Evolutionary conservation across 805 yeast genomes (phyloP), one percentile per base, ranked within the genome.

Genomic region (Zygosaccharomyces bailii): DNA sequence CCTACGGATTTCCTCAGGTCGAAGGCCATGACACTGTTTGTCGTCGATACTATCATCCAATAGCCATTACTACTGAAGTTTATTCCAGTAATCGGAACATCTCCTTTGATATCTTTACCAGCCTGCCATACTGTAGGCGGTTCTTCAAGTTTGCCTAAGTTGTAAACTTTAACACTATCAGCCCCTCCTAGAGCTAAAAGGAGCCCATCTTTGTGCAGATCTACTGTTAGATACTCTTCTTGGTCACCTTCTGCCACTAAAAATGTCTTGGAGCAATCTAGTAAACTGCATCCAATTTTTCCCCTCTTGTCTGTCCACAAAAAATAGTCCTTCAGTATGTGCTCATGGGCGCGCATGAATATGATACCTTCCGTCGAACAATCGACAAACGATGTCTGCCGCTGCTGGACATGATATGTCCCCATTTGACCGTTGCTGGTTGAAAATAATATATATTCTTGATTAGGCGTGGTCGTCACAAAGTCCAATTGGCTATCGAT

Each of bases 171-270:
- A 14, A 59, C 30, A n/a, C 40, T 35, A 38, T 34, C 39, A 4
- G 40, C 20, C 13, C 31, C 17, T 5, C 40, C 53, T 20, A 61
- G 36, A 4, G 70, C 69, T 7, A 69, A 34, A 17, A 70, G 40
- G 3, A 61, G 38, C 4, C 74, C 74, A 51, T 71, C 75, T 31
- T 62, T 65, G 46, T 71, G 75, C 13, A 66, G 33, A 2, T 45
- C 41, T 9, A 48, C 51, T 16, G 36, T 41, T 18, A 33, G 36
- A 31, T 30, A 44, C 14, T 41, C 19, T 10, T 30, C 33, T 1
- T 32, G 17, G 9, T n/a, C 16, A 5, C 51, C 48, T 11, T 38
- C 38, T 8, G 43, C 34, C 5, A 48, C 31, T 16, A 38, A 5
- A 20, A 8, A 27, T 17, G 46, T 42, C 3, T 31, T 32, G 25